Evolutionary conservation across 139 green algal species (phyloP).

Genomic region (Picochlorum sp.): DNA sequence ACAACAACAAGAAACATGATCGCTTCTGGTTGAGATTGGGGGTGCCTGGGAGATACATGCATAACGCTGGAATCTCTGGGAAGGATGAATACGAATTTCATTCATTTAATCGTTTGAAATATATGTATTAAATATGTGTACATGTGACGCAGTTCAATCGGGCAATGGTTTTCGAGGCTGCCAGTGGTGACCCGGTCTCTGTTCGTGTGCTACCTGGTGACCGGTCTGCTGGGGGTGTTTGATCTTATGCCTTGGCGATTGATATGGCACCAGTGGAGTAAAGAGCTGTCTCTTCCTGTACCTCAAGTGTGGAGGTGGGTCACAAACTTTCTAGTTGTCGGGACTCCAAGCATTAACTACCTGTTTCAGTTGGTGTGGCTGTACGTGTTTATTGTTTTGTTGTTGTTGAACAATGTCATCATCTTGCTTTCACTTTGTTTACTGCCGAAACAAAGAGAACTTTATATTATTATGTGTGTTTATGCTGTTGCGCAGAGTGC

Average conservation of each 20-base stretch:
- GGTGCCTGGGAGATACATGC: no score
- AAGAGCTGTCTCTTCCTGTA: background rate
- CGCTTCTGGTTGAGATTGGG: no score
- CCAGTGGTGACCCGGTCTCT: slow-evolving; percentile 13
- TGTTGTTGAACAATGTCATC: background rate
- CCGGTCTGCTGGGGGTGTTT: background rate
- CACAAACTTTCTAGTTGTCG: slow-evolving; percentile 42
- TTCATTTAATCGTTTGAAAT: no score
- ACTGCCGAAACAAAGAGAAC: background rate
- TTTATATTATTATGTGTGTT: background rate
- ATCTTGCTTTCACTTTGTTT: background rate
- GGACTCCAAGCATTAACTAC: slow-evolving; percentile 18
- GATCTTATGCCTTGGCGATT: slow-evolving; percentile 4
- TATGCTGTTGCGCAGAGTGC: no score
- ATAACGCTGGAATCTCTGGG: no score
- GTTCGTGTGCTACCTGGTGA: slow-evolving; percentile 14
- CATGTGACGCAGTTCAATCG: background rate
- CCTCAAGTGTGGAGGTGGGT: slow-evolving; percentile 52
- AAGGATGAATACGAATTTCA: no score
- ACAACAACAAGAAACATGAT: no score
- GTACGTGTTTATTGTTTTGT: slow-evolving; percentile 24
- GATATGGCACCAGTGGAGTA: slow-evolving; percentile 13
- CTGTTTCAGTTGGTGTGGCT: slow-evolving; percentile 39
- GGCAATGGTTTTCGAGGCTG: slow-evolving; percentile 8
- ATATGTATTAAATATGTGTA: no score